Base-by-base conservation (phyloP, 768 basidiomycete species). In the Rubroboletus satanas region DNA sequence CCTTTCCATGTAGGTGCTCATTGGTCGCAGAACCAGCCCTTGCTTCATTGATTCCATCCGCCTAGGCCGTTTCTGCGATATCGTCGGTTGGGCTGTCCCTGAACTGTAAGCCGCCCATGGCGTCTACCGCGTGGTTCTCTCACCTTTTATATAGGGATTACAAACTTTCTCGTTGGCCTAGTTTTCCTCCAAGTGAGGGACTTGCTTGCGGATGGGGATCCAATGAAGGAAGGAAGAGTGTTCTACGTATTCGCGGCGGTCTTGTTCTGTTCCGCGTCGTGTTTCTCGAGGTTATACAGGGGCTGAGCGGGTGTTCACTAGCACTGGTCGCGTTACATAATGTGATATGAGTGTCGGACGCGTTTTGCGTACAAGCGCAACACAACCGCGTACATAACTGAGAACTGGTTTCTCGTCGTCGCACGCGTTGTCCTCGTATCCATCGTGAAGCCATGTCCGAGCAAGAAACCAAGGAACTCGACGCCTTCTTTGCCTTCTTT, bases 151-250 rank as follows among this genome's bases (percentile, higher is more conserved):
- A 26, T 52, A 90, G 93, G 94, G 94, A 79, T 84, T 41, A 74
- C 81, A 29, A 97, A 96, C 69, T 95, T 97, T 63, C 41, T 85
- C 55, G 87, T 98, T 23, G 92, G 92, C 10, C 73, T 97, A 5
- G 68, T 82, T 23, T 98, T 98, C 73, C 76, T 98, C 21, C 94
- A 93, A 0, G 71, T 97, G 37, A 84, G 92, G 51, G 84, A 91
- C 70, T 61, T 80, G 18, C 78, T 98, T 42, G 79, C 90, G 9
- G 78, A 78, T 3, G 84, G 82, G 1, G 75, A 78, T 42, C 68
- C 74, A 1, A 62, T 63, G 63, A 87, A 89, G 59, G 87, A 90
- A 63, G 93, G 93, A n/a, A 79, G 88, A 44, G 84, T 98, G 3
- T 98, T 98, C 68, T 95, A 87, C 62, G 73, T 95, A 5, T 98